Base-by-base conservation (phyloP, 495 filamentous ascomycete species). In the Glarea lozoyensis region DNA sequence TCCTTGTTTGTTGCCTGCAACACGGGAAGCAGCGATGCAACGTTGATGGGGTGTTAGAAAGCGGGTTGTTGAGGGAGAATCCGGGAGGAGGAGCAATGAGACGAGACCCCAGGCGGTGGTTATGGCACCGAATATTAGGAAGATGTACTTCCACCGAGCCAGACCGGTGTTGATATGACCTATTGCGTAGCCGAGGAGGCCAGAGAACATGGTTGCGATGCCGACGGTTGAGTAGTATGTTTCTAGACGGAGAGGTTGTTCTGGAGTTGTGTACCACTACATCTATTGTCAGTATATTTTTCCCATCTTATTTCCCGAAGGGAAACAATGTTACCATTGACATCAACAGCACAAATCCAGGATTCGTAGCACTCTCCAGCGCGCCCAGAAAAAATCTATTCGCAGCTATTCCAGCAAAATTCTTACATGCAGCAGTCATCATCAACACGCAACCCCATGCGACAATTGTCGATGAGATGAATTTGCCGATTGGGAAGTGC, bases 331-430 rank as follows among this genome's bases (percentile, higher is more conserved):
- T n/a, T n/a, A 29, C 25, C 43, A 54, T 54, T 2, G 67, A 64
- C 56, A 73, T 73, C 40, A 82, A 59, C 7, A 81, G 60, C 1
- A 75, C 76, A 49, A 81, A 80, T 1, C 74, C 78, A 2, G 78
- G 78, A 38, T 74, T 76, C 2, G 75, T 63, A 2, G 65, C 64
- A 0, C 71, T 70, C 57, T 81, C 77, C 27, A 72, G 63, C 0
- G 55, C 56, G 15, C 59, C 55, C 17, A 61, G 42, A 10, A 58
- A 33, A 33, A 69, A 70, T 3, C 68, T 60, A 19, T 58, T 61
- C 11, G 63, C 52, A 0, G 60, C 63, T 25, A 69, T 59, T 0
- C 67, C 66, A 0, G 54, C 56, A 42, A 68, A 67, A 12, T 11
- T 27, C 9, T 46, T 59, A 70, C 48, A 50, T 32, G 48, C 43